These are phyloP conservation scores for Penicillium sp. DNA, from an alignment of 2,329 filamentous ascomycete genomes.

Conservation along the genomic window DNA sequence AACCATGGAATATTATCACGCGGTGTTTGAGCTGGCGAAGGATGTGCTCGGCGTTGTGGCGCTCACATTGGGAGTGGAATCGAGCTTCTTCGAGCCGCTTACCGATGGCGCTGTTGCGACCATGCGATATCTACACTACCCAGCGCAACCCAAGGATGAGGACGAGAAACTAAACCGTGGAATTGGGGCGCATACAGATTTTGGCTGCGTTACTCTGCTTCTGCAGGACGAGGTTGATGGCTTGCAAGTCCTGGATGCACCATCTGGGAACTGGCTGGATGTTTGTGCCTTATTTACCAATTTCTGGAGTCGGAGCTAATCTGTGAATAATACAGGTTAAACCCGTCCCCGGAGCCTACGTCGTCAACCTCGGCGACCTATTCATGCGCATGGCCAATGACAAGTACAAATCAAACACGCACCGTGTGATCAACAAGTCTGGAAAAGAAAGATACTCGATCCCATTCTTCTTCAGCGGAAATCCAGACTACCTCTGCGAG, in stretches of 20 bases:
- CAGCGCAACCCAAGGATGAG: conserved; percentile 42
- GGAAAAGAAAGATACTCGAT: conserved; percentile 46
- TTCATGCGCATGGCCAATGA: conserved; percentile 51
- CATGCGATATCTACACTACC: conserved; percentile 51
- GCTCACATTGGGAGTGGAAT: conserved; percentile 43
- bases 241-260: conserved; percentile 39
- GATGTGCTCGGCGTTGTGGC: conserved; percentile 49
- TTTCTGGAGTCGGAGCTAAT: neutral
- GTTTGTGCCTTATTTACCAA: conserved; percentile 17
- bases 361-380: conserved; percentile 42
- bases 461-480: conserved; percentile 50
- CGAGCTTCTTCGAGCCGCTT: conserved; percentile 44
- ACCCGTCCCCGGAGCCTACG: conserved; percentile 33
- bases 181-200: conserved; percentile 51
- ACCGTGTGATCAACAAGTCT: conserved; percentile 49
- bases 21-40: conserved; percentile 44
- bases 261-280: conserved; percentile 37
- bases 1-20: conserved; percentile 47
- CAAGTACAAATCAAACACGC: conserved; percentile 46
- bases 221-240: conserved; percentile 48
- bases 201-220: conserved; percentile 47
- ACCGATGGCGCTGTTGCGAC: conserved; percentile 43
- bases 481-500: conserved; percentile 49
- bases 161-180: conserved; percentile 44
- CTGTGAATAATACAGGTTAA: conserved; percentile 21